Evolutionary conservation across 129 eudicot genomes (phyloP).

Genomic region (Mikania micrantha): DNA sequence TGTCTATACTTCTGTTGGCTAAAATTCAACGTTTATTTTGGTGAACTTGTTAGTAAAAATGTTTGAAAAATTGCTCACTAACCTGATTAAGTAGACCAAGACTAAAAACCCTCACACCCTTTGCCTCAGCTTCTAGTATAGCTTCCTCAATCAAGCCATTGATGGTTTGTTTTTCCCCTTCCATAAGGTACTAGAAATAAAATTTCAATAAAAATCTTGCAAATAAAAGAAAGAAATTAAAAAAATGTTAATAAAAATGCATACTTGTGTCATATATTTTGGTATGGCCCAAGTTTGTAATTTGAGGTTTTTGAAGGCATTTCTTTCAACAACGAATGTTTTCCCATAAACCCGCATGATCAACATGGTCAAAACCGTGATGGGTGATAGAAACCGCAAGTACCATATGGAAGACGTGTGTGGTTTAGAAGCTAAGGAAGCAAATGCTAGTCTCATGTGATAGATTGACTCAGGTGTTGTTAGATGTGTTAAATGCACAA

Average conservation of each 20-base stretch:
- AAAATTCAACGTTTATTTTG: too few relatives aligned
- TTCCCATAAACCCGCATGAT: constrained; percentile 26
- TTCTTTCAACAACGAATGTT: constrained; percentile 46
- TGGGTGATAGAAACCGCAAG: constrained; percentile 42
- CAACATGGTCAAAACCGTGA: constrained; percentile 30
- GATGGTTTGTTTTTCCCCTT: constrained; percentile 47
- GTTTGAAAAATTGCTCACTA: too few relatives aligned
- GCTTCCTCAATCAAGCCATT: constrained; percentile 59
- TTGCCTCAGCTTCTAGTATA: constrained; percentile 67
- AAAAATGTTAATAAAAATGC: too few relatives aligned
- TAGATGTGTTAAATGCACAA: constrained; percentile 60
- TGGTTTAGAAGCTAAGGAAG: constrained; percentile 59
- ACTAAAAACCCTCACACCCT: too few relatives aligned
- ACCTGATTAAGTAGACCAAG: too few relatives aligned
- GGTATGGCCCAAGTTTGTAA: constrained; percentile 54
- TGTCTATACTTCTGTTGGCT: too few relatives aligned
- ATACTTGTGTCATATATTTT: constrained; percentile 44
- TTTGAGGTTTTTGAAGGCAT: constrained; percentile 36
- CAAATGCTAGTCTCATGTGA: constrained; percentile 48
- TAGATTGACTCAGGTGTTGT: constrained; percentile 57
- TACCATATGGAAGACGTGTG: constrained; percentile 38
- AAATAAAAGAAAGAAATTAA: background rate
- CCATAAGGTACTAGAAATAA: too few relatives aligned
- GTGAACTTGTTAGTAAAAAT: too few relatives aligned
- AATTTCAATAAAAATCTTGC: constrained; percentile 5